Evolutionary conservation across 2,329 filamentous ascomycete genomes (phyloP).

Genomic region (Verticillium dahliae): DNA sequence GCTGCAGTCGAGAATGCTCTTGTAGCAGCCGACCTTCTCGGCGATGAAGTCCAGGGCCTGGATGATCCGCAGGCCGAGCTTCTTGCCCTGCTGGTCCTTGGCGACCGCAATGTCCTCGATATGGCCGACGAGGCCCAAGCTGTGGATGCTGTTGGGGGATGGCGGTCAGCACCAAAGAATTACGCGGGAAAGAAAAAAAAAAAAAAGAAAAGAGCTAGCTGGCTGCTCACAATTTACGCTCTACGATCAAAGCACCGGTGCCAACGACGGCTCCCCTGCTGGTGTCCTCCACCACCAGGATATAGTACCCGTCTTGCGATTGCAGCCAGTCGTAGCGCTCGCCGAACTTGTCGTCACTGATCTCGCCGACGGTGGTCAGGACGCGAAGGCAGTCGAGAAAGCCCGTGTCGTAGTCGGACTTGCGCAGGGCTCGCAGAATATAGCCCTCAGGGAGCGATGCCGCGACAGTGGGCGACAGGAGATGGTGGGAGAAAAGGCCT

Average conservation of each 20-base stretch:
- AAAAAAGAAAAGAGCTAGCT: not conserved
- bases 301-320: conserved; percentile 71
- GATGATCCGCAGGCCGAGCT: conserved; percentile 85
- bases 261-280: conserved; percentile 64
- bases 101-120: conserved; percentile 97
- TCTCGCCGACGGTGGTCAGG: conserved; percentile 86
- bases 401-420: conserved; percentile 69
- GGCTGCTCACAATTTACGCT: conserved; percentile 75
- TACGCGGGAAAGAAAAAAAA: not conserved
- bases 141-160: conserved; percentile 56
- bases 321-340: conserved; percentile 79
- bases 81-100: conserved; percentile 95
- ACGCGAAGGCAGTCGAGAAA: conserved; percentile 90
- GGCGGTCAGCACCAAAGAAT: not conserved
- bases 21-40: conserved; percentile 87
- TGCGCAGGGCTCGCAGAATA: conserved; percentile 71
- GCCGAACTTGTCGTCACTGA: conserved; percentile 67
- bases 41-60: conserved; percentile 88
- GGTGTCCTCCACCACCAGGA: conserved; percentile 78
- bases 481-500: conserved; percentile 68
- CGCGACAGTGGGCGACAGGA: conserved; percentile 72
- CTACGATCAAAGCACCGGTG: conserved; percentile 82
- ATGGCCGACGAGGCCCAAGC: conserved; percentile 78
- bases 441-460: conserved; percentile 74
- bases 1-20: conserved; percentile 93